phyloP scores from a whole-genome alignment of 1,284 basidiomycete genomes.

The Naganishia cerealis region DNA sequence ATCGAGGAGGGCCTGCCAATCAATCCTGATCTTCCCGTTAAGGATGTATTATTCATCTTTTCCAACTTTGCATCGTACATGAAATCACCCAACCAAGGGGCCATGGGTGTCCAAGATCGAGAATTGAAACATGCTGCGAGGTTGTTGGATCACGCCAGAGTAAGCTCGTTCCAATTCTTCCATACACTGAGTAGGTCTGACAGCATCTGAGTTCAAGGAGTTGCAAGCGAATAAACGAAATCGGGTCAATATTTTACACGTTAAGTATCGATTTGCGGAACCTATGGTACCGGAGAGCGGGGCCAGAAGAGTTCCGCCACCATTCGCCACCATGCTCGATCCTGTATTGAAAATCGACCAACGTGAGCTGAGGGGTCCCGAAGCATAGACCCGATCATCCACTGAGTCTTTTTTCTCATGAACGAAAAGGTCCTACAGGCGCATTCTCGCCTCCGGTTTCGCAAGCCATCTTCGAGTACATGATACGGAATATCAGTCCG shows the following conservation, averaged over 20 bases:
- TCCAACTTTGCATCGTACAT: constrained; percentile 49
- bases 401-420: neutral
- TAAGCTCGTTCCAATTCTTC: constrained; percentile 33
- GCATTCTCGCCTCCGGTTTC: constrained; percentile 46
- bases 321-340: constrained; percentile 47
- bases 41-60: constrained; percentile 48
- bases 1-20: constrained; percentile 31
- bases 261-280: constrained; percentile 49
- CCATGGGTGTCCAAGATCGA: constrained; percentile 40
- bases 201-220: neutral
- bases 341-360: constrained; percentile 49
- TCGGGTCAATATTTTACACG: constrained; percentile 43
- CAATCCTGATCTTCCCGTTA: constrained; percentile 46
- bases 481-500: constrained; percentile 43
- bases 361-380: constrained; percentile 37
- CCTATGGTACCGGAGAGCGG: neutral
- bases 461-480: constrained; percentile 47
- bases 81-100: constrained; percentile 45
- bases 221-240: constrained; percentile 17
- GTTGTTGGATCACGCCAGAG: constrained; percentile 47
- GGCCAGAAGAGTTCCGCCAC: constrained; percentile 37
- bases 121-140: constrained; percentile 45
- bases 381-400: neutral
- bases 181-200: neutral
- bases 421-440: constrained; percentile 43